Evolutionary conservation across 179 eudicot species (phyloP), one percentile per base, ranked within the genome.

Genomic region (Silene coronaria): DNA sequence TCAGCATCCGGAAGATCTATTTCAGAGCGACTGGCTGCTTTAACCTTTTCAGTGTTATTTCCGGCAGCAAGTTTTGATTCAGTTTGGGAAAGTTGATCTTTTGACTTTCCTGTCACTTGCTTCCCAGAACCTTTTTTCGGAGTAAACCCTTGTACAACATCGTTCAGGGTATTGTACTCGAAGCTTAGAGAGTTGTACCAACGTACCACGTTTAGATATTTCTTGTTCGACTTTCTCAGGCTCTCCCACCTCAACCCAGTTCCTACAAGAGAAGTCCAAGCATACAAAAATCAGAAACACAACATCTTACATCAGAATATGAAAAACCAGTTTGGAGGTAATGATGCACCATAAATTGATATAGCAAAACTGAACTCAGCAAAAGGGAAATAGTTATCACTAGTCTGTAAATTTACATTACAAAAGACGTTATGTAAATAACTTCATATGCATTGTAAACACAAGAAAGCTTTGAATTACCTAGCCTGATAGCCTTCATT

Each of bases 201-300:
- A 17, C 99, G 85, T 6, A 86, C 87, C 66, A 96, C 83, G 77
- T 96, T 91, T 69, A 76, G 93, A 79, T 82, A 96, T 77, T 96
- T 96, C 83, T 88, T 95, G 66, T 88, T 96, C 34, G 99, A 96
- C 72, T 91, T 91, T 76, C 86, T 86, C 86, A 91, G 82, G 77
- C 97, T 93, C 80, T 93, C 97, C 99, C 99, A 96, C 82, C 99
- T 88, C 71, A 53, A 74, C 72, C 97, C 99, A 85, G 86, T 82
- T 65, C 87, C 99, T 96, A 79, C 60, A 81, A 71, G n/a, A 63
- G 51, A 45, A 9, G 53, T 27, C 63, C 63, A 74, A n/a, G 13
- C 17, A 58, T n/a, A 11, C 7, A 67, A 46, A 76, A 32, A 23
- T 23, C 0, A 3, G 42, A 38, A 72, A 61, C 16, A 23, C 16